Conservation (phyloP, 257 asterid genomes). For the Nicotiana tomentosiformis region DNA sequence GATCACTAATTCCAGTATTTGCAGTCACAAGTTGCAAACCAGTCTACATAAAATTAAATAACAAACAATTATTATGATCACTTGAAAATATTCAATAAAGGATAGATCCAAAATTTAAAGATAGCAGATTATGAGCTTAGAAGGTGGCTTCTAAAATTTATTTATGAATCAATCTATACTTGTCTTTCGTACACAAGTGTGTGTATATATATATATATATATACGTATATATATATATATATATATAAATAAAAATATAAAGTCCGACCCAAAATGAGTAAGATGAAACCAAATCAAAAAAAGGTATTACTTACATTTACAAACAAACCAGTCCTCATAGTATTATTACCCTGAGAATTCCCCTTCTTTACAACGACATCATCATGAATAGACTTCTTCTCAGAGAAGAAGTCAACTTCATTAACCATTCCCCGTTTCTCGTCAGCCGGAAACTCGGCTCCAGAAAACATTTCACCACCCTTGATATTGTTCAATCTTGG, state of each 20-base stretch:
- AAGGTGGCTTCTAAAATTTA: not conserved
- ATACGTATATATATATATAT: too few species aligned
- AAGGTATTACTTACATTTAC: slow-evolving; percentile 46
- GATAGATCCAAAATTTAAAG: not conserved
- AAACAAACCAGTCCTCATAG: slow-evolving; percentile 10
- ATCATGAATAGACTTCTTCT: slow-evolving; percentile 20
- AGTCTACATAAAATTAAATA: slow-evolving; percentile 35
- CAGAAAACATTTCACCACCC: slow-evolving; percentile 14
- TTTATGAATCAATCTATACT: not conserved
- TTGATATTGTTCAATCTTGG: slow-evolving; percentile 35
- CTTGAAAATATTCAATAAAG: not conserved
- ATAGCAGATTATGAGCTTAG: not conserved
- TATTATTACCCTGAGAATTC: slow-evolving; percentile 14
- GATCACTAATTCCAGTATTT: slow-evolving; percentile 67
- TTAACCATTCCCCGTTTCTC: slow-evolving; percentile 31
- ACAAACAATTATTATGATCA: not conserved
- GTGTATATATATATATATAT: not conserved
- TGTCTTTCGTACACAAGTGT: not conserved
- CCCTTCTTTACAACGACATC: slow-evolving; percentile 47
- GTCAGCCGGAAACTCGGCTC: slow-evolving; percentile 11
- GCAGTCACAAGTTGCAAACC: slow-evolving; percentile 83
- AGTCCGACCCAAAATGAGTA: not conserved
- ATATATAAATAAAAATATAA: not conserved
- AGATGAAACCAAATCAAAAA: not conserved
- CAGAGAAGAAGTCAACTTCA: slow-evolving; percentile 86